phyloP scores from a whole-genome alignment of 257 asterid species.

The Solanum bulbocastanum region DNA sequence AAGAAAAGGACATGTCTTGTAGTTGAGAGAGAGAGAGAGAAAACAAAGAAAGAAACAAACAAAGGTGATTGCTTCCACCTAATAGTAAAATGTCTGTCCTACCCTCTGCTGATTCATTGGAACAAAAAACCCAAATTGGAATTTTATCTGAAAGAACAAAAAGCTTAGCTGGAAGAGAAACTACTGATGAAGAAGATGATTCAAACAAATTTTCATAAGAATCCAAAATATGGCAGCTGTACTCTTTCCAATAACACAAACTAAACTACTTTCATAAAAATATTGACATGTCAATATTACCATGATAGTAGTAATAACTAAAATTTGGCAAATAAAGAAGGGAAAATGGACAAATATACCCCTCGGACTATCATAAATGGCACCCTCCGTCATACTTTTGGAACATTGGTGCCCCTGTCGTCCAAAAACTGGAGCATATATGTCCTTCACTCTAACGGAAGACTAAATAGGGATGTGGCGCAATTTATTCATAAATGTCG shows the following conservation, averaged over 20 bases:
- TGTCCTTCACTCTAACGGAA: too few species aligned
- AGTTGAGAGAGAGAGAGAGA: neutral
- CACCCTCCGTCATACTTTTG: too few species aligned
- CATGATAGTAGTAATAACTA: neutral
- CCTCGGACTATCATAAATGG: too few species aligned
- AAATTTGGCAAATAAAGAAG: neutral
- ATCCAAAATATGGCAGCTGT: constrained; percentile 14
- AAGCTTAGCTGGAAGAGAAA: constrained; percentile 36
- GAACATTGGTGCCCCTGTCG: too few species aligned
- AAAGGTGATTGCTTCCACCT: constrained; percentile 7
- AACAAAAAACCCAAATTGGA: neutral
- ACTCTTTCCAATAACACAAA: neutral
- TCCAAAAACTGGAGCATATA: too few species aligned
- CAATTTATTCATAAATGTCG: too few species aligned
- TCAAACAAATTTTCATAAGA: constrained; percentile 17
- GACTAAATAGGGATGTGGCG: too few species aligned
- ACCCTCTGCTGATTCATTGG: constrained; percentile 15
- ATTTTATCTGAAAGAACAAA: constrained; percentile 17
- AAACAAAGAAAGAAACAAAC: neutral
- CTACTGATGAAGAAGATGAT: constrained; percentile 13
- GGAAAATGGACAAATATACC: too few species aligned
- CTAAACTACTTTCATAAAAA: neutral
- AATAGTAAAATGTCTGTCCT: constrained; percentile 6
- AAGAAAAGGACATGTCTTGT: constrained; percentile 2
- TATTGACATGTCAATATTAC: neutral